phyloP scores from a whole-genome alignment of 2,329 filamentous ascomycete species.

The Cladobotryum mycophilum region DNA sequence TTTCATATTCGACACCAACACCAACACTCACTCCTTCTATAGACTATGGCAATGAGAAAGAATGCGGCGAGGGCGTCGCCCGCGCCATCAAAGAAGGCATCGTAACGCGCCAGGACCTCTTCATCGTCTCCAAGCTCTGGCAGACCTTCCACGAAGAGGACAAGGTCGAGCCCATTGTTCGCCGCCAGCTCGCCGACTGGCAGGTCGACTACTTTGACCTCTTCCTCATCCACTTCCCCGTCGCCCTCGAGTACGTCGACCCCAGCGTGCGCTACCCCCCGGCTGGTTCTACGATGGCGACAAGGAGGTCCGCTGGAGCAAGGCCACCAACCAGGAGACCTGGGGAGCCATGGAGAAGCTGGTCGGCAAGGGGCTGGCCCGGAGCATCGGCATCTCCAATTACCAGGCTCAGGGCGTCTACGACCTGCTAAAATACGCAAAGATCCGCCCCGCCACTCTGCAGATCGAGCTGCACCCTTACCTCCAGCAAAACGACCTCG shows the following conservation, averaged over 20 bases:
- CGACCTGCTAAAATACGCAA: slow-evolving; percentile 72
- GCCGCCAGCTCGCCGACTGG: slow-evolving; percentile 75
- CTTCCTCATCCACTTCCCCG: slow-evolving; percentile 84
- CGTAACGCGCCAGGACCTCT: slow-evolving; percentile 79
- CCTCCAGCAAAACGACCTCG: slow-evolving; percentile 66
- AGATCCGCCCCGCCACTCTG: slow-evolving; percentile 66
- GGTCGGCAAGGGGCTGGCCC: slow-evolving; percentile 61
- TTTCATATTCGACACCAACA: background rate
- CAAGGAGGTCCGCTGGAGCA: slow-evolving; percentile 55
- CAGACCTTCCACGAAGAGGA: slow-evolving; percentile 83
- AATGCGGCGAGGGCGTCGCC: slow-evolving; percentile 68
- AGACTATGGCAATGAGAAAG: slow-evolving; percentile 82
- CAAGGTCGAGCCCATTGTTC: slow-evolving; percentile 66
- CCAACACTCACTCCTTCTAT: background rate
- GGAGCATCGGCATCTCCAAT: slow-evolving; percentile 76
- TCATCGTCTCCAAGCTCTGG: slow-evolving; percentile 92
- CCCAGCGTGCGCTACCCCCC: slow-evolving; percentile 73
- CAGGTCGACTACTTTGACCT: slow-evolving; percentile 85
- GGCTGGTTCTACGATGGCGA: slow-evolving; percentile 63
- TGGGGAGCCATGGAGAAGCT: slow-evolving; percentile 76
- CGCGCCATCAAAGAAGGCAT: slow-evolving; percentile 76
- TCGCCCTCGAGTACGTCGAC: slow-evolving; percentile 79
- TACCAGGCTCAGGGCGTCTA: slow-evolving; percentile 73
- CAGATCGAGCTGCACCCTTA: slow-evolving; percentile 92
- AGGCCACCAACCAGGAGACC: slow-evolving; percentile 71